phyloP scores from a whole-genome alignment of 73 alveolate genomes.

The Paramecium caudatum region DNA sequence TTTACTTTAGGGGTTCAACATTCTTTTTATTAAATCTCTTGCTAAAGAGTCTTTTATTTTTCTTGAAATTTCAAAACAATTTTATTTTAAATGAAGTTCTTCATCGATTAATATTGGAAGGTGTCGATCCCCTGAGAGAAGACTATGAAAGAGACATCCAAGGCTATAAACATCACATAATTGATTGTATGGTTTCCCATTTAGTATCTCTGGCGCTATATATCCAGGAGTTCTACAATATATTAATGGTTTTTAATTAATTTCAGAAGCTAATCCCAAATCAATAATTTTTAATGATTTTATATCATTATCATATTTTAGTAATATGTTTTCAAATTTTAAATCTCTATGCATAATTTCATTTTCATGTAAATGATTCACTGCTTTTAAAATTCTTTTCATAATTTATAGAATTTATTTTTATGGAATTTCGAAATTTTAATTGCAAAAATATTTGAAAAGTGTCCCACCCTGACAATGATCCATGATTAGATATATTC shows the following conservation, averaged over 20 bases:
- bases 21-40: not conserved
- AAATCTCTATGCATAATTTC: slow-evolving; percentile 55
- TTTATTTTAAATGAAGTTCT: not conserved
- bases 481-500: not conserved
- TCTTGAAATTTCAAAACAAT: not conserved
- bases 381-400: not conserved
- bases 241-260: not conserved
- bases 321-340: slow-evolving; percentile 33
- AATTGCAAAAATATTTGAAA: not conserved
- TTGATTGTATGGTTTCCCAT: not conserved
- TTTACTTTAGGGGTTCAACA: not conserved
- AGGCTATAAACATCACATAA: slow-evolving; percentile 52
- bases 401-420: not conserved
- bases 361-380: not conserved
- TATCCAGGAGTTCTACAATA: slow-evolving; percentile 63
- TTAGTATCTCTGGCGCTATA: slow-evolving; percentile 55
- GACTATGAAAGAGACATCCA: not conserved
- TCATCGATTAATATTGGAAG: not conserved
- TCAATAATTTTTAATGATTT: slow-evolving; percentile 27
- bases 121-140: not conserved
- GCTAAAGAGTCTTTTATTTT: not conserved
- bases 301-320: not conserved
- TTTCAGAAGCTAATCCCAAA: not conserved
- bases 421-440: not conserved
- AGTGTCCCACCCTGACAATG: slow-evolving; percentile 56